Conservation (phyloP, 2,329 filamentous ascomycete genomes). For the Penicillium freii region DNA sequence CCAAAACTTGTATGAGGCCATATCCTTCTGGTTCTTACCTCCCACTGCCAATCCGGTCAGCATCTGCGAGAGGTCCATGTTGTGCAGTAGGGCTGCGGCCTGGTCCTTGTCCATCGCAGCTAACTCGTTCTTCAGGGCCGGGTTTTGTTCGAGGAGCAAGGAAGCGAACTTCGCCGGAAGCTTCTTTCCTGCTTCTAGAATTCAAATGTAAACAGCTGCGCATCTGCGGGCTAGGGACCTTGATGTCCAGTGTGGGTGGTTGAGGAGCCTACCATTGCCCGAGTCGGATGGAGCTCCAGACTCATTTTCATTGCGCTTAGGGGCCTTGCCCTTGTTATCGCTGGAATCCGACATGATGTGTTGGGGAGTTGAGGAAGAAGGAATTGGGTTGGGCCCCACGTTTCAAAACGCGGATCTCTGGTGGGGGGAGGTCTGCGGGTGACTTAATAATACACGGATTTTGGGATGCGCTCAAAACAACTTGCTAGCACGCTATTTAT, state of each 20-base stretch:
- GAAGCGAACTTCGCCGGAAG: slow-evolving; percentile 38
- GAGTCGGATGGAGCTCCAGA: neutral
- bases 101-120: slow-evolving; percentile 67
- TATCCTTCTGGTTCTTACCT: slow-evolving; percentile 90
- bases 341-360: slow-evolving; percentile 34
- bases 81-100: slow-evolving; percentile 51
- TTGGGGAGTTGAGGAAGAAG: slow-evolving; percentile 15
- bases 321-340: slow-evolving; percentile 36
- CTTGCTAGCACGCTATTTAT: neutral
- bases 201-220: neutral
- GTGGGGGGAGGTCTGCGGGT: slow-evolving; percentile 13
- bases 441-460: neutral
- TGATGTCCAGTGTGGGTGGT: neutral
- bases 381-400: slow-evolving; percentile 32
- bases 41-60: slow-evolving; percentile 61
- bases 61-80: slow-evolving; percentile 49
- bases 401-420: slow-evolving; percentile 21
- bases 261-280: slow-evolving; percentile 7
- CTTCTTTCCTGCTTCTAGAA: slow-evolving; percentile 32
- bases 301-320: slow-evolving; percentile 20
- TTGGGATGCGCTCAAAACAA: neutral
- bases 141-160: slow-evolving; percentile 49
- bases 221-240: neutral
- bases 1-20: slow-evolving; percentile 99
- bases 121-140: slow-evolving; percentile 69